These are phyloP conservation scores for Helotiales sp. DNA, from an alignment of 2,329 filamentous ascomycete species.

Conservation along the genomic window DNA sequence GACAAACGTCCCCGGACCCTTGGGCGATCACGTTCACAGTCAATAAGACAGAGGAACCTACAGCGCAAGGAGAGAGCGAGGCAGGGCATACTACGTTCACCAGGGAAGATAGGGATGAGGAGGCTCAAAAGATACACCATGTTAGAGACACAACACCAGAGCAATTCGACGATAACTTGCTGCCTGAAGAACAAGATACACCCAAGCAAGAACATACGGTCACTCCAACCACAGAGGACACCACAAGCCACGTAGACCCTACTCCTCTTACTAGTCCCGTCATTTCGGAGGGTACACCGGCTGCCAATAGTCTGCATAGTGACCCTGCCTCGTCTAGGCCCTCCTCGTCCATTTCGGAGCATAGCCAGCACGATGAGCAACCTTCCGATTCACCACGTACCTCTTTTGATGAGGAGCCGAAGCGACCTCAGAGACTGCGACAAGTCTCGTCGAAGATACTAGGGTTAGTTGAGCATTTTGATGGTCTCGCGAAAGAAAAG, in stretches of 20 bases:
- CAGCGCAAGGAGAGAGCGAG: not conserved
- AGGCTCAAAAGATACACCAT: not conserved
- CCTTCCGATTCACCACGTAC: conserved; percentile 33
- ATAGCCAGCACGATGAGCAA: conserved; percentile 29
- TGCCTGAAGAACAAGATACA: not conserved
- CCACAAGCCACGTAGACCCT: not conserved
- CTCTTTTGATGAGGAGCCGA: conserved; percentile 34
- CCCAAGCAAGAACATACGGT: not conserved
- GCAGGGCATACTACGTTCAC: not conserved
- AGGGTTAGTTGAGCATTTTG: conserved; percentile 31
- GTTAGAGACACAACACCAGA: not conserved
- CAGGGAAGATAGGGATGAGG: not conserved
- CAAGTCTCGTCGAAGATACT: conserved; percentile 29
- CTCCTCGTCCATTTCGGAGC: conserved; percentile 33
- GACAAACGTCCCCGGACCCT: conserved; percentile 32
- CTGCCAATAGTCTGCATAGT: conserved; percentile 14
- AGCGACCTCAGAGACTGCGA: conserved; percentile 16
- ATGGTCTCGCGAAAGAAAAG: conserved; percentile 25
- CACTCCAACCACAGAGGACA: not conserved
- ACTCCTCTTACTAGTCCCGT: not conserved
- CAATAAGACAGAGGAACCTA: not conserved
- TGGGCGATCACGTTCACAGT: conserved; percentile 24
- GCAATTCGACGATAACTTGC: not conserved
- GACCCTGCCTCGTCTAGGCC: conserved; percentile 26
- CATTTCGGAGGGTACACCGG: not conserved